Percentiles rank a stretch among this genome's conserved stretches.
phyloP scores from a whole-genome alignment of 257 asterid genomes.

The Sherardia arvensis region DNA sequence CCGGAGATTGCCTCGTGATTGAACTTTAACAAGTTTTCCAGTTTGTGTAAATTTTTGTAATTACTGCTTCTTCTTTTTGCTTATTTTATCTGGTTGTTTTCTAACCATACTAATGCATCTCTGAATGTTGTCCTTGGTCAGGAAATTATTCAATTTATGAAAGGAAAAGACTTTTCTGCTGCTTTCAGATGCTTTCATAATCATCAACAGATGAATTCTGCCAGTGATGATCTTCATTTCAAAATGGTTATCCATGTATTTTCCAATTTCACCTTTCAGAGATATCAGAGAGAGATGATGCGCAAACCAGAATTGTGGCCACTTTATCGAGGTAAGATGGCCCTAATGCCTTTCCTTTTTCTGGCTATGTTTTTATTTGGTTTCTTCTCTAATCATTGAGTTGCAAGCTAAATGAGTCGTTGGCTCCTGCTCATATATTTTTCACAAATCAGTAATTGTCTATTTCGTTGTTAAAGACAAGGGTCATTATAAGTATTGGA shows the following conservation, averaged over 20 bases:
- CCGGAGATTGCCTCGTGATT: too few relatives aligned
- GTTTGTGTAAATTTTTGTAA: not conserved
- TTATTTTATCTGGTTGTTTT: not conserved
- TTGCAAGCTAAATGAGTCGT: not conserved
- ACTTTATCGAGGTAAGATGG: slow-evolving; percentile 76
- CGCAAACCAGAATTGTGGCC: slow-evolving; percentile 84
- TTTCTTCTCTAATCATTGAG: slow-evolving; percentile 3
- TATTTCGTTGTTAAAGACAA: too few relatives aligned
- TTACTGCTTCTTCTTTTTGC: not conserved
- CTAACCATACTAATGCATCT: not conserved
- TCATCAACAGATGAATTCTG: slow-evolving; percentile 51
- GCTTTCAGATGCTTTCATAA: slow-evolving; percentile 78
- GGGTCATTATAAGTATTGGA: too few relatives aligned
- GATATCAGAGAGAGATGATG: slow-evolving; percentile 96
- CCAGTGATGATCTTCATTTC: slow-evolving; percentile 62
- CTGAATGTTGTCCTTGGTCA: slow-evolving; percentile 22
- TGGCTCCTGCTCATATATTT: not conserved
- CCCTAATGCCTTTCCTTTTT: not conserved
- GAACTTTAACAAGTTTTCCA: too few relatives aligned
- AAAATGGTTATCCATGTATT: slow-evolving; percentile 93
- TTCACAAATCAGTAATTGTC: too few relatives aligned
- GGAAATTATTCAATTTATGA: slow-evolving; percentile 87
- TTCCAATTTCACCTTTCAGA: slow-evolving; percentile 76
- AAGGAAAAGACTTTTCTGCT: slow-evolving; percentile 63
- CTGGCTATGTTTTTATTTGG: not conserved